Evolutionary conservation across 2,329 filamentous ascomycete species (phyloP), one percentile per base, ranked within the genome.

Genomic region (Diplodia scrobiculata): DNA sequence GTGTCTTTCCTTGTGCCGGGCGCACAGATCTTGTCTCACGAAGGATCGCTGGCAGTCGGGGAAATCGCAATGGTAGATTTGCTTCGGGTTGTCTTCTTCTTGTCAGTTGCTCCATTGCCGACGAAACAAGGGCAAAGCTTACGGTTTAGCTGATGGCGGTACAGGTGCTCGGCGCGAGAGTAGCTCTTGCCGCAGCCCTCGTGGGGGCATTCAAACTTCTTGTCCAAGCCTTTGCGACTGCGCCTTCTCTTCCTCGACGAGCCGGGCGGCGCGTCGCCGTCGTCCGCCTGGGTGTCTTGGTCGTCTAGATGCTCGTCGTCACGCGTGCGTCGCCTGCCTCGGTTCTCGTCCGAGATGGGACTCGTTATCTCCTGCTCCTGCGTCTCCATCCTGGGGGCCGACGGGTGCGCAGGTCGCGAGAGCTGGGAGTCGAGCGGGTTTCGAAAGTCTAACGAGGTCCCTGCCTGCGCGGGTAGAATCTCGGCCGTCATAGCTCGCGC

Each of bases 111-210:
- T 50, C 54, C 38, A 45, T 69, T 62, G 71, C 66, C 50, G 45
- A 36, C 60, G 34, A 41, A 51, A 14, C 38, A 38, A 36, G 10
- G 34, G 47, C 19, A n/a, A 9, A 58, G 82, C 87, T 77, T 83
- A 92, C 90, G 95, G 76, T 99, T 99, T 71, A 98, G 81, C 79
- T 98, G 93, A 79, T 98, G 94, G 53, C 95, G 88, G 80, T 97
- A 97, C 81, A 99, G 82, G 81, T 99, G 95, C 79, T 98, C 95
- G 9, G 95, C 94, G 75, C 95, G 87, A 29, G 94, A 97, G 77
- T 99, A 99, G 75, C 90, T 96, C 83, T 97, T 99, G 48, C 92
- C 93, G 73, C 95, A 99, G 47, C 90, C 91, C 70, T 91, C 88
- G 67, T 92, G 87, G 5, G 90, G 89, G 75, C 95, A 99, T 73